Base-by-base conservation (phyloP, 495 filamentous ascomycete species). In the Pyrenopolyporus hunteri region DNA sequence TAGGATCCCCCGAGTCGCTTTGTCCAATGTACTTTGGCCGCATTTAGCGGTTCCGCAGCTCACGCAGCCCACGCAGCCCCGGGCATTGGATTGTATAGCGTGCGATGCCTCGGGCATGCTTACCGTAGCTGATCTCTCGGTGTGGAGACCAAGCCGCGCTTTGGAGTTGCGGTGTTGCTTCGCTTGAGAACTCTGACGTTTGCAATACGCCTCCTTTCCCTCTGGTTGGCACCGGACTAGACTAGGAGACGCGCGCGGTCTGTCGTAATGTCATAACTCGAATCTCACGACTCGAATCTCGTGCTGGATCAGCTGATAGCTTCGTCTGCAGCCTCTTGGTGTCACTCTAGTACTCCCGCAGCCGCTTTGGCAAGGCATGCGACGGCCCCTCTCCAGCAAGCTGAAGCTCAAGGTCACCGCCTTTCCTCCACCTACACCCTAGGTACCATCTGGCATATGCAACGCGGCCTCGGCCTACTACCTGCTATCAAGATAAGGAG, bases 401-500 rank as follows among this genome's bases (percentile, higher is more conserved):
- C 61, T 64, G 55, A 64, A 59, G 42, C 14, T 55, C 43, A 28
- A 47, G n/a, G 36, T 46, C 46, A 35, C 19, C 44, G 44, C 39
- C 47, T 47, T 44, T 54, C 51, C 33, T 66, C 51, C 63, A 47
- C 49, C 31, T 50, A n/a, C n/a, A n/a, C n/a, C n/a, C n/a, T n/a
- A n/a, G n/a, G n/a, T n/a, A n/a, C 40, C 61, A 64, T 64, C 61
- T 64, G 55, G 61, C 61, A 64, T 65, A 65, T 65, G 61, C 61
- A 64, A 39, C 33, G 19, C 42, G 47, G 60, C 42, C 40, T 57
- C 42, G 54, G 60, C 42, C 53, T 64, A 28, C 60, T 48, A 64
- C 60, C 40, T 64, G 35, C 28, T 48, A 64, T 64, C 61, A 64
- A 64, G 61, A 64, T 64, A 64, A 64, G 36, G 61, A 36, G 36